phyloP scores from a whole-genome alignment of 495 filamentous ascomycete genomes.

The Talaromyces adpressus region DNA sequence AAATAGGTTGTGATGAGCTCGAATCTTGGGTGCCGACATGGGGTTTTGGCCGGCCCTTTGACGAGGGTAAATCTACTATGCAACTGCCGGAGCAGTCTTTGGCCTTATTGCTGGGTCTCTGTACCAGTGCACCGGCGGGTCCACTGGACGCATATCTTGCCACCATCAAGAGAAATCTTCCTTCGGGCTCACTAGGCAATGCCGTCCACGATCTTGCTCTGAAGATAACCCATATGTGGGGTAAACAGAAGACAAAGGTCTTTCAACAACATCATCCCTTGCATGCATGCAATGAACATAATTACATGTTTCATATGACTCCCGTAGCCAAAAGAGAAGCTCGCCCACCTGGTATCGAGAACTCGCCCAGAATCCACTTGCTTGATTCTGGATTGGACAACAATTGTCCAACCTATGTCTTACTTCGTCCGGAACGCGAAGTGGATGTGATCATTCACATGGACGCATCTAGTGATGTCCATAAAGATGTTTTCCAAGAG shows the following conservation, averaged over 20 bases:
- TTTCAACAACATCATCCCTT: constrained; percentile 9
- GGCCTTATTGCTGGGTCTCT: constrained; percentile 6
- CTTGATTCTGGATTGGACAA: constrained; percentile 9
- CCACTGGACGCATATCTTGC: constrained; percentile 9
- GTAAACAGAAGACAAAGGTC: constrained; percentile 9
- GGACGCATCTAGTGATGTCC: constrained; percentile 8
- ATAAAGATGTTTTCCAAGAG: constrained; percentile 7
- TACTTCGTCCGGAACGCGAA: constrained; percentile 5
- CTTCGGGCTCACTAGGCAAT: constrained; percentile 4
- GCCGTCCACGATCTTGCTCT: constrained; percentile 4
- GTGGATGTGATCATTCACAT: constrained; percentile 7
- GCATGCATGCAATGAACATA: constrained; percentile 11
- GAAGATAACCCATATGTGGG: constrained; percentile 10
- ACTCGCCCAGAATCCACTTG: constrained; percentile 6
- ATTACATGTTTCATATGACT: constrained; percentile 8
- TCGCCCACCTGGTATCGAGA: constrained; percentile 7
- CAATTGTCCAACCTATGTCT: constrained; percentile 8
- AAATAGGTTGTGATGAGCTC: constrained; percentile 92
- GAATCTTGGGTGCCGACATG: constrained; percentile 91
- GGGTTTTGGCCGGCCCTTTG: constrained; percentile 79
- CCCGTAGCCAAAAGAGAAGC: constrained; percentile 1
- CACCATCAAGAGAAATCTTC: constrained; percentile 9
- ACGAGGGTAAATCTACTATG: constrained; percentile 51
- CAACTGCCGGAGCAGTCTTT: constrained; percentile 6
- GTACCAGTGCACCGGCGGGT: constrained; percentile 8